Evolutionary conservation across 148 eudicot genomes (phyloP), one percentile per base, ranked within the genome.

Genomic region (Camellia granthamiana): DNA sequence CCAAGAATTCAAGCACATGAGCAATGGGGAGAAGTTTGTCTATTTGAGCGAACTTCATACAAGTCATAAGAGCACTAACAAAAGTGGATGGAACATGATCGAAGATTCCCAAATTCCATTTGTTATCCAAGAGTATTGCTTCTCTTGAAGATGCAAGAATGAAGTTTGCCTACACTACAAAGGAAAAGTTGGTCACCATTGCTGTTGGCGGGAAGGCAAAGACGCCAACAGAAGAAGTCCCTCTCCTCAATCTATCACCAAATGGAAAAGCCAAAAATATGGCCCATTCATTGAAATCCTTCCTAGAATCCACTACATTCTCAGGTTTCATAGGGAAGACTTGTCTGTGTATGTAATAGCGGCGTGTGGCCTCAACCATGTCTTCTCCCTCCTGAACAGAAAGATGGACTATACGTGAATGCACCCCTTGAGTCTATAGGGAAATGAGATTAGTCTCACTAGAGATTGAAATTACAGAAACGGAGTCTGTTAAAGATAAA

Each of bases 151-250:
- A 88, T 68, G 87, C 78, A 18, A 90, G 86, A 30, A 90, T 75
- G 66, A 90, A 88, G 63, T 90, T 90, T 3, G 87, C 90, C 13
- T 88, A 88, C 64, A 88, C 75, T 63, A 90, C 83, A 65, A 90
- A 90, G 0, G 89, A 88, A 65, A 90, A 88, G 61, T 86, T 86
- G 4, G 89, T 88, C 19, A 83, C 88, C 85, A 85, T 90, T 7
- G 77, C 83, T 8, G 89, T 90, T 3, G 90, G 90, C 70, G 88
- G 81, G 61, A 86, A 88, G 8, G 89, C 84, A 80, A 78, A 90
- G 59, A 90, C 73, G 3, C 90, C 92, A 46, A 78, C 83, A 4
- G 80, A 77, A 16, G 86, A 74, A 18, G 85, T 74, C 41, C 91
- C 90, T 59, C 87, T 84, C 5, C 69, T 82, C 3, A 90, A 78